phyloP scores from a whole-genome alignment of 1,139 yeast species.

The Candida frijolesensis region DNA sequence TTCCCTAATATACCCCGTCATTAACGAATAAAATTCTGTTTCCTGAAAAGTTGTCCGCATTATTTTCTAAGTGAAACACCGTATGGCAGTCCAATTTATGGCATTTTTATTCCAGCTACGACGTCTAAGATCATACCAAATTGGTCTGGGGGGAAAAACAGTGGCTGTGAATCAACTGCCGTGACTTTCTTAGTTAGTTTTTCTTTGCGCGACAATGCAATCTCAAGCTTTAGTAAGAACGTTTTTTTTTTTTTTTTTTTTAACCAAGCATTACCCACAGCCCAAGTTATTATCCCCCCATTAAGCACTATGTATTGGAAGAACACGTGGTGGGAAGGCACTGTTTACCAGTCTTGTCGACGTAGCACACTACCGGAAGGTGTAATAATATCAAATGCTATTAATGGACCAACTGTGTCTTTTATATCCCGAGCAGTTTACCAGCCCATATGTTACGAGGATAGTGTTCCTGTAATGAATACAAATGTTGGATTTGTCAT shows the following conservation, averaged over 20 bases:
- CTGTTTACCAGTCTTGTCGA: conserved; percentile 35
- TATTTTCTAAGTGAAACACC: too few species aligned
- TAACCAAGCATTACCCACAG: not conserved
- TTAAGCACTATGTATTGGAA: conserved; percentile 40
- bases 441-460: conserved; percentile 39
- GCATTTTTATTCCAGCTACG: too few species aligned
- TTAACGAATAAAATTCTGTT: too few species aligned
- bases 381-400: conserved; percentile 33
- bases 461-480: conserved; percentile 44
- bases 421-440: conserved; percentile 30
- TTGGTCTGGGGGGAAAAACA: too few species aligned
- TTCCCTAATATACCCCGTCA: not conserved
- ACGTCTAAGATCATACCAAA: too few species aligned
- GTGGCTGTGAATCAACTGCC: too few species aligned
- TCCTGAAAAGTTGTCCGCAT: too few species aligned
- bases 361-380: conserved; percentile 36
- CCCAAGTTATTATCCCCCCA: not conserved
- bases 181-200: too few species aligned
- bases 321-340: conserved; percentile 26
- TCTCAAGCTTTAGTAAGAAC: too few species aligned
- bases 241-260: too few species aligned
- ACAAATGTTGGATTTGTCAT: conserved; percentile 40
- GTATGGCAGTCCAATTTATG: too few species aligned
- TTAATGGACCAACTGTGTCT: conserved; percentile 20
- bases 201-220: too few species aligned